Percentiles rank a stretch among this genome's conserved stretches.
Conservation (phyloP, 2,329 filamentous ascomycete species). For the Aureobasidium uvarum region DNA sequence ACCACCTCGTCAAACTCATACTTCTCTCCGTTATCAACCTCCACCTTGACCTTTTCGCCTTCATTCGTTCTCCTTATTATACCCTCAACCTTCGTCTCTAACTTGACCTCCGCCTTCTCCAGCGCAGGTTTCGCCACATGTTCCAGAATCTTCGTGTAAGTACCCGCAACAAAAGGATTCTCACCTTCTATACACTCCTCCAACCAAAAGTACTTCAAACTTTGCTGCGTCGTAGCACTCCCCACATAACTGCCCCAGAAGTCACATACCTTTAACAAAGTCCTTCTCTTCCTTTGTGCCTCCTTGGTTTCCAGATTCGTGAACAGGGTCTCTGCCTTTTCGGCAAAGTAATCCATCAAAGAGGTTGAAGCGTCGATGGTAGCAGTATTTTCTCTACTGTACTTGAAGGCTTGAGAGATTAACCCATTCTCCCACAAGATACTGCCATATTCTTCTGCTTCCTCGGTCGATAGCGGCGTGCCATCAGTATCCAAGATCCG, state of each 20-base stretch:
- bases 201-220: slow-evolving; percentile 73
- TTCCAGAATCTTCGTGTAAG: slow-evolving; percentile 60
- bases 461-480: slow-evolving; percentile 46
- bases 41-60: slow-evolving; percentile 56
- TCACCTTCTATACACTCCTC: slow-evolving; percentile 74
- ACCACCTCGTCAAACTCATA: slow-evolving; percentile 53
- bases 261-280: slow-evolving; percentile 55
- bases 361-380: slow-evolving; percentile 55
- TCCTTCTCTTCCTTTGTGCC: slow-evolving; percentile 51
- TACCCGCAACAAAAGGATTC: slow-evolving; percentile 62
- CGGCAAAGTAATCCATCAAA: slow-evolving; percentile 57
- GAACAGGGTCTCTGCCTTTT: slow-evolving; percentile 49
- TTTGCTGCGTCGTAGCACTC: slow-evolving; percentile 62
- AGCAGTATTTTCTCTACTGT: slow-evolving; percentile 59
- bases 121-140: slow-evolving; percentile 58
- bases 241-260: slow-evolving; percentile 72
- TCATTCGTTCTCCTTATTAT: slow-evolving; percentile 40
- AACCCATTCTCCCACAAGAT: slow-evolving; percentile 61
- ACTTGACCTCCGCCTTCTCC: slow-evolving; percentile 55
- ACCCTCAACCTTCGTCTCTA: slow-evolving; percentile 49
- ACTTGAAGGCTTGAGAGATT: slow-evolving; percentile 64
- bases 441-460: slow-evolving; percentile 44
- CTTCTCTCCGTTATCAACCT: slow-evolving; percentile 39
- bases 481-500: slow-evolving; percentile 60
- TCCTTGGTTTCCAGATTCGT: slow-evolving; percentile 36